A percentile compares a stretch with the other conserved stretches of the same genome.
phyloP scores from a whole-genome alignment of 1,139 yeast genomes.

The Groenewaldozyma auringiensis region DNA sequence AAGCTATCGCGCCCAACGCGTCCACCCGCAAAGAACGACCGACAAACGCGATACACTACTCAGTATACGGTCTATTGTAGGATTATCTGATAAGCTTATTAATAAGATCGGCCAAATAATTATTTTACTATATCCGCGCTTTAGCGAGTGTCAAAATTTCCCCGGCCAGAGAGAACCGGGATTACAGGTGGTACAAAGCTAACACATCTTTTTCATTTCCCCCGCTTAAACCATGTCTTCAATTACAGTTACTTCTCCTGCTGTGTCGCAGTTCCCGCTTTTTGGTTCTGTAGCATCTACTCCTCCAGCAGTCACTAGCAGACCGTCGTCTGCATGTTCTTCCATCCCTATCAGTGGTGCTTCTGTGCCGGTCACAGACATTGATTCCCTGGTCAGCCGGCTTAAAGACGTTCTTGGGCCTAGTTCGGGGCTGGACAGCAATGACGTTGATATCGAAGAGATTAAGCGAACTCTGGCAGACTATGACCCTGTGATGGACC shows the following conservation, averaged over 20 bases:
- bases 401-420: conserved; percentile 33
- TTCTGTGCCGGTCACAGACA: too few relatives aligned
- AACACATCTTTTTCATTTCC: neutral
- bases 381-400: conserved; percentile 29
- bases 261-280: neutral
- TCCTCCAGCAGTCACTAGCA: neutral
- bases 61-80: neutral
- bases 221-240: neutral
- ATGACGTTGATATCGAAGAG: conserved; percentile 43
- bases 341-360: too few relatives aligned
- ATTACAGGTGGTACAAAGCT: neutral
- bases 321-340: neutral
- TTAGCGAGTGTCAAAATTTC: neutral
- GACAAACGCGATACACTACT: too few relatives aligned
- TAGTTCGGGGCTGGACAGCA: conserved; percentile 34
- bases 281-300: neutral
- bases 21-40: too few relatives aligned
- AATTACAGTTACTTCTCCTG: neutral
- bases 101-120: neutral
- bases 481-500: conserved; percentile 39
- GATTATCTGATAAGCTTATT: neutral
- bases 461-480: conserved; percentile 42
- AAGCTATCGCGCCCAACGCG: neutral
- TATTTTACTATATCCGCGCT: neutral
- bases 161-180: neutral